A percentile compares a stretch with the other conserved stretches of the same genome.
Evolutionary conservation across 2,329 filamentous ascomycete species (phyloP).

Genomic region (Arachnomyces sp.): DNA sequence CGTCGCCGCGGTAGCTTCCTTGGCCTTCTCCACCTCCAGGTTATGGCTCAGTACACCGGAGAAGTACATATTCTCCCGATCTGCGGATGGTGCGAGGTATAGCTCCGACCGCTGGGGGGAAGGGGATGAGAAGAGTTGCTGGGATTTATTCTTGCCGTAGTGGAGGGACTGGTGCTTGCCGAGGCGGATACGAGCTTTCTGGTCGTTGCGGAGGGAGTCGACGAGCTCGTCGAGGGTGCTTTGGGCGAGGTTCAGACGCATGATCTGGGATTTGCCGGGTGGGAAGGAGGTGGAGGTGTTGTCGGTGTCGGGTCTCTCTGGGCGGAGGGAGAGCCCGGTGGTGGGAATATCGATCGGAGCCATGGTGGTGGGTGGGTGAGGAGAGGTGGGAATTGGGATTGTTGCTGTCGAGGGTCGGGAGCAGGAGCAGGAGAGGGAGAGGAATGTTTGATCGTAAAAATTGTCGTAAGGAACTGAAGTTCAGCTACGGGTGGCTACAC

Average conservation of each 20-base stretch:
- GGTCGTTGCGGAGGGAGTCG: slow-evolving; percentile 32
- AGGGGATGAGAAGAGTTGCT: slow-evolving; percentile 45
- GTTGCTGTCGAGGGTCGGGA: slow-evolving; percentile 6
- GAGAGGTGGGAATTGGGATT: slow-evolving; percentile 8
- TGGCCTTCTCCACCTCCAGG: slow-evolving; percentile 47
- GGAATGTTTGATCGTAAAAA: background rate
- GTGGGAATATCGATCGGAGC: slow-evolving; percentile 29
- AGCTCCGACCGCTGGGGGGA: slow-evolving; percentile 51
- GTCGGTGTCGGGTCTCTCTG: slow-evolving; percentile 19
- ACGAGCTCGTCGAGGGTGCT: slow-evolving; percentile 39
- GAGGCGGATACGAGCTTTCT: slow-evolving; percentile 38
- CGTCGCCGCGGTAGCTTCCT: slow-evolving; percentile 46
- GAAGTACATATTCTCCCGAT: slow-evolving; percentile 45
- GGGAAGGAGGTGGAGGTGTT: slow-evolving; percentile 19
- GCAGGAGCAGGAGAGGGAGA: slow-evolving; percentile 6
- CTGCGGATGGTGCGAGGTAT: slow-evolving; percentile 38
- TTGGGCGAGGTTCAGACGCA: slow-evolving; percentile 39
- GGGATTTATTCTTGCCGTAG: slow-evolving; percentile 46
- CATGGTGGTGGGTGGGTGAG: slow-evolving; percentile 26
- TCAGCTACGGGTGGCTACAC: background rate
- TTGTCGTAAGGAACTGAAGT: background rate
- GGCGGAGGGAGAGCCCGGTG: slow-evolving; percentile 31
- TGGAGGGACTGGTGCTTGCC: slow-evolving; percentile 48
- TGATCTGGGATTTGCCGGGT: slow-evolving; percentile 33
- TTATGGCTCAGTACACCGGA: slow-evolving; percentile 50